Base-by-base conservation (phyloP, 306 rosid genomes). In the Malus sieversii region DNA sequence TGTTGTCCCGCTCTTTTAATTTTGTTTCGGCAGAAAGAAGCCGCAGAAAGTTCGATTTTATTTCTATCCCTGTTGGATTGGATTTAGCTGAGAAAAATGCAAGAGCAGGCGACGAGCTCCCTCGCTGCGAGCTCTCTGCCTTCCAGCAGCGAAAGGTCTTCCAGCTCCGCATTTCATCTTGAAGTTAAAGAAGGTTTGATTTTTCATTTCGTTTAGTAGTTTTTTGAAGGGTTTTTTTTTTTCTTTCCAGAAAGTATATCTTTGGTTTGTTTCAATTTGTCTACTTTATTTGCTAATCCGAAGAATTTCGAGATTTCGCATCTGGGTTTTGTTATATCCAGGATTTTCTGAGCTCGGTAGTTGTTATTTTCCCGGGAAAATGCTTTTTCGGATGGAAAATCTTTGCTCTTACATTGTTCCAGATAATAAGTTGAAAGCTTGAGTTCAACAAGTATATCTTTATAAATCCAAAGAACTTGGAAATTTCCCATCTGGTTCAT, bases 141-240 rank as follows among this genome's bases (percentile, higher is more conserved):
- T 53, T 87, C 95, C 0, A 90, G 95, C 82, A 90, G 95, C 22
- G 95, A 90, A 71, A 79, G 83, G 79, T 87, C 95, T 45, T 90
- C 90, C 4, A 87, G 89, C 86, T 87, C 90, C 11, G 95, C 92
- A 23, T 84, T 90, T 20, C 90, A 81, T 1, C 77, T 77, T 61
- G 89, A 87, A 64, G 75, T 77, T 5, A 87, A 86, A 80, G 90
- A 85, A 84, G 90, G 92, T 88, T 35, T n/a, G 25, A 15, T 55
- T 55, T 57, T 57, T 30, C 16, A 46, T 1, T 16, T 74, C 62
- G 16, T 42, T 46, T 27, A 2, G 22, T 32, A 32, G 15, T 55
- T 72, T 35, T 11, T 12, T 1, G 18, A 4, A 7, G 25, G 27
- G 8, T 22, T 22, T 22, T 22, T 22, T 33, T 33, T 60, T 14